These are phyloP conservation scores for Nicotiana noctiflora DNA, from an alignment of 257 asterid genomes.

Conservation along the genomic window DNA sequence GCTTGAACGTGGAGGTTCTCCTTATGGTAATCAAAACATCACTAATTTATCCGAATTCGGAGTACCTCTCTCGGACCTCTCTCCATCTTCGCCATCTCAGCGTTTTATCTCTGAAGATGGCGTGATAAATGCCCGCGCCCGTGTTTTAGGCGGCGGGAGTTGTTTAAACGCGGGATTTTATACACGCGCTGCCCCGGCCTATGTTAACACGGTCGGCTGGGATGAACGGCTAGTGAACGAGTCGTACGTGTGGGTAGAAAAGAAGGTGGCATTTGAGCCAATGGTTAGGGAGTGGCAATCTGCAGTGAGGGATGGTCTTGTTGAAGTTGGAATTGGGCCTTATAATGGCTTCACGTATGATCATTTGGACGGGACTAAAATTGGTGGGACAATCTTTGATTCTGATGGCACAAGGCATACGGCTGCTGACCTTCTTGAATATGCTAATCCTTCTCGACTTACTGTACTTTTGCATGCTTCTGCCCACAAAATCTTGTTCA, in stretches of 20 bases:
- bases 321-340: conserved; percentile 53
- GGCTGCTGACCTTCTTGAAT: conserved; percentile 68
- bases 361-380: conserved; percentile 57
- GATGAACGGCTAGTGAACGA: conserved; percentile 42
- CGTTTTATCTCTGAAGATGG: too few relatives aligned
- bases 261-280: conserved; percentile 58
- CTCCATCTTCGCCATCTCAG: conserved; percentile 61
- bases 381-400: conserved; percentile 73
- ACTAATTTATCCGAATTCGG: conserved; percentile 52
- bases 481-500: conserved; percentile 50
- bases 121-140: conserved; percentile 60
- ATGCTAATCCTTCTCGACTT: conserved; percentile 50
- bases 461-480: conserved; percentile 56
- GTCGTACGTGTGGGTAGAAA: conserved; percentile 68
- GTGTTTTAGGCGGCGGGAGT: conserved; percentile 65
- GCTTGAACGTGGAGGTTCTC: conserved; percentile 75
- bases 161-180: conserved; percentile 78
- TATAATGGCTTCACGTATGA: conserved; percentile 68
- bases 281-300: conserved; percentile 58
- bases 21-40: conserved; percentile 63
- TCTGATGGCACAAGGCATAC: conserved; percentile 48
- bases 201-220: conserved; percentile 43
- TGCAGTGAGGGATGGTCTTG: conserved; percentile 57
- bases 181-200: conserved; percentile 42
- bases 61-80: conserved; percentile 46